Conservation (phyloP, 768 basidiomycete genomes). For the Boletus reticulatus region DNA sequence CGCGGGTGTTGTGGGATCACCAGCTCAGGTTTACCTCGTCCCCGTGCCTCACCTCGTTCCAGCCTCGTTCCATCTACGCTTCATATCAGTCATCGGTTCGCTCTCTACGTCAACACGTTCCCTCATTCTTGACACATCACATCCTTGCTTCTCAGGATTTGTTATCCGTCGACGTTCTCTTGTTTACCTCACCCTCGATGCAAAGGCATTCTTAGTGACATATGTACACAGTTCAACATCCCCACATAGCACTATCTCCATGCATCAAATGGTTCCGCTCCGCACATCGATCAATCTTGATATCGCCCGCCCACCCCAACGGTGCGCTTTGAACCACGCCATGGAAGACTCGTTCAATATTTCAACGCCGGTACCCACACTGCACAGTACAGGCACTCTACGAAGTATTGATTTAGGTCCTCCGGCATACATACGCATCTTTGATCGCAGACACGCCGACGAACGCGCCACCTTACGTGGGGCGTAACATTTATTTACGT, state of each 20-base stretch:
- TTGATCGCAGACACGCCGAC: too few relatives aligned
- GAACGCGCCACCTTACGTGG: too few relatives aligned
- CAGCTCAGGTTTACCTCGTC: too few relatives aligned
- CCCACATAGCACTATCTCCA: not conserved
- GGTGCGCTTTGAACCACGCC: too few relatives aligned
- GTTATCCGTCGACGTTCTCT: not conserved
- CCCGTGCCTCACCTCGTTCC: constrained; percentile 15
- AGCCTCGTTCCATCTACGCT: constrained; percentile 1
- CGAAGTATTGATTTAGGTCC: not conserved
- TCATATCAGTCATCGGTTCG: not conserved
- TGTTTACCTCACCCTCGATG: constrained; percentile 9
- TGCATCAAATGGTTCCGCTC: not conserved
- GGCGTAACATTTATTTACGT: too few relatives aligned
- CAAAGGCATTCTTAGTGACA: not conserved
- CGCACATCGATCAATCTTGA: not conserved
- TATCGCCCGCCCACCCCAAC: not conserved
- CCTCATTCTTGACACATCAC: constrained; percentile 4
- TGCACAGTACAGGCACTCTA: too few relatives aligned
- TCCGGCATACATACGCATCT: not conserved
- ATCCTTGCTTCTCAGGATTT: not conserved
- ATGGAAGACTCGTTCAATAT: too few relatives aligned
- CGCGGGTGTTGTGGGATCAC: too few relatives aligned
- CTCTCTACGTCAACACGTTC: constrained; percentile 8
- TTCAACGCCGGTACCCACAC: too few relatives aligned
- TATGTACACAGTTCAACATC: not conserved